Evolutionary conservation across 768 basidiomycete species (phyloP).

Genomic region (Sporobolomyces roseus): DNA sequence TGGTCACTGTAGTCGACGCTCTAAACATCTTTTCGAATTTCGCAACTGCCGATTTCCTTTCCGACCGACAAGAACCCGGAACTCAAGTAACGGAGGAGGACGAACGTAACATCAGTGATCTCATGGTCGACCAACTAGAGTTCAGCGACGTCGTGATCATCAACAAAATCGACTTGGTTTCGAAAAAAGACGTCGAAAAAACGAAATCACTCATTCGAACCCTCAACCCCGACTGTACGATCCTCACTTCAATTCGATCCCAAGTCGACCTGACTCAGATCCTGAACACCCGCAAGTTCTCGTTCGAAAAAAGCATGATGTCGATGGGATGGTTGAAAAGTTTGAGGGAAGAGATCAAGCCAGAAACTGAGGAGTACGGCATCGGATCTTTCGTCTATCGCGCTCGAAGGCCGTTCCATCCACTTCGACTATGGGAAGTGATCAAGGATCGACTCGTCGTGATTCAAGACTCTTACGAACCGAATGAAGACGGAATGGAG

Average conservation of each 20-base stretch:
- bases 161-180: slow-evolving; percentile 48
- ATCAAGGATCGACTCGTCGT: slow-evolving; percentile 47
- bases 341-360: slow-evolving; percentile 44
- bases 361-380: slow-evolving; percentile 47
- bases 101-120: slow-evolving; percentile 46
- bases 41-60: slow-evolving; percentile 48
- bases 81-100: slow-evolving; percentile 48
- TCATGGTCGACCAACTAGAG: slow-evolving; percentile 48
- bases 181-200: slow-evolving; percentile 32
- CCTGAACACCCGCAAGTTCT: slow-evolving; percentile 47
- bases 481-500: slow-evolving; percentile 38
- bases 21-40: slow-evolving; percentile 46
- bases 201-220: slow-evolving; percentile 44
- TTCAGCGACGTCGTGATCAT: slow-evolving; percentile 49
- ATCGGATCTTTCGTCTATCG: slow-evolving; percentile 46
- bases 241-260: slow-evolving; percentile 32
- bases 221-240: slow-evolving; percentile 47
- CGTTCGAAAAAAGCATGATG: slow-evolving; percentile 46
- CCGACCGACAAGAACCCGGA: slow-evolving; percentile 44
- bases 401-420: slow-evolving; percentile 49
- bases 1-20: slow-evolving; percentile 48
- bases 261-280: slow-evolving; percentile 45
- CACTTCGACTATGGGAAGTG: slow-evolving; percentile 47
- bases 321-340: slow-evolving; percentile 46
- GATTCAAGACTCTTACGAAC: slow-evolving; percentile 45